Percentiles rank a stretch among this genome's conserved stretches.
These are phyloP conservation scores for Aspergillus costaricaensis DNA, from an alignment of 2,329 filamentous ascomycete genomes.

Conservation along the genomic window DNA sequence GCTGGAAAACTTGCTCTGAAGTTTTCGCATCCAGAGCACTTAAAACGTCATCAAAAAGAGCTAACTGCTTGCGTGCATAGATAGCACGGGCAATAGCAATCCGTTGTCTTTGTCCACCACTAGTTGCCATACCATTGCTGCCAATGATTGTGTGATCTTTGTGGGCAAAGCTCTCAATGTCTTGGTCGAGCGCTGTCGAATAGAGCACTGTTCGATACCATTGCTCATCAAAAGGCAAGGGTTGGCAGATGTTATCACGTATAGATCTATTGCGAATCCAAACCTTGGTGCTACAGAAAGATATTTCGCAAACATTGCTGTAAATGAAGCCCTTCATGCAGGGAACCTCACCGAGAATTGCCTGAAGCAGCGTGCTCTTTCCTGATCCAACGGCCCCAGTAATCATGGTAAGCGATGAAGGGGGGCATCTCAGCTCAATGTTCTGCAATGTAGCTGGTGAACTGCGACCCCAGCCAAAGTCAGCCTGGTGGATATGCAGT, in stretches of 20 bases:
- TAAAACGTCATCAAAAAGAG: not conserved
- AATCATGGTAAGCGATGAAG: not conserved
- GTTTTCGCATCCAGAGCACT: not conserved
- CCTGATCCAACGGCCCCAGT: not conserved
- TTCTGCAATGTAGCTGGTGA: not conserved
- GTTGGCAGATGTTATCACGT: not conserved
- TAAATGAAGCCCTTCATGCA: not conserved
- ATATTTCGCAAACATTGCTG: not conserved
- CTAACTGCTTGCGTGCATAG: not conserved
- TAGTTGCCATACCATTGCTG: constrained; percentile 60
- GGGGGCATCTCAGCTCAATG: not conserved
- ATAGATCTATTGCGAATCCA: constrained; percentile 1
- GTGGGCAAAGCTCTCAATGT: constrained; percentile 63
- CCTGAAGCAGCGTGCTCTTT: not conserved
- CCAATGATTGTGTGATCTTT: constrained; percentile 77
- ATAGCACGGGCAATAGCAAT: constrained; percentile 1
- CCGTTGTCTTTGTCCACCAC: not conserved
- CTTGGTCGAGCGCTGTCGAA: not conserved
- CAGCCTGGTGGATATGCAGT: not conserved
- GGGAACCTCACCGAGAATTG: not conserved
- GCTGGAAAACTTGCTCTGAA: not conserved
- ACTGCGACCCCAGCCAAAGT: not conserved
- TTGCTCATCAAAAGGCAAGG: not conserved
- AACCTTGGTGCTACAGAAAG: not conserved
- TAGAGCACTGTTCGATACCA: not conserved